Evolutionary conservation across 148 eudicot genomes (phyloP).

Genomic region (Nyssa sinensis): DNA sequence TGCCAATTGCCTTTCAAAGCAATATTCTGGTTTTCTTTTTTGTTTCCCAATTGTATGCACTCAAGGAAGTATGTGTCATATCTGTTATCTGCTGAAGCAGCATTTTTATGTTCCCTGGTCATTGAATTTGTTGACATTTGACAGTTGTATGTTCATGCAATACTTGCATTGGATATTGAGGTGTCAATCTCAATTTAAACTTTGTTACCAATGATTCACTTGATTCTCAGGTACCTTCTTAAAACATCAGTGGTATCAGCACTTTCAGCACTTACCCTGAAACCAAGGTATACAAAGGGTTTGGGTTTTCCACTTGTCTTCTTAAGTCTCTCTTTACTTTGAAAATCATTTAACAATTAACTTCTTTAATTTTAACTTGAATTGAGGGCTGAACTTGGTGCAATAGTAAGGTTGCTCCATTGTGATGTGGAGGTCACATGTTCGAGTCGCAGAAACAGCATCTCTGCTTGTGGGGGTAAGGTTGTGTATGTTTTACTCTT

Average conservation of each 20-base stretch:
- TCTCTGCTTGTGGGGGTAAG: too few relatives aligned
- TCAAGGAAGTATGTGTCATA: neutral
- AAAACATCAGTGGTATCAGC: slow-evolving; percentile 62
- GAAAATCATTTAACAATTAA: neutral
- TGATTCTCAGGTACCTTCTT: slow-evolving; percentile 56
- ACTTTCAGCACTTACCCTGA: slow-evolving; percentile 46
- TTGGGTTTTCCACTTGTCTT: neutral
- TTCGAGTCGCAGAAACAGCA: too few relatives aligned
- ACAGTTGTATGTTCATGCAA: neutral
- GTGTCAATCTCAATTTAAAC: neutral
- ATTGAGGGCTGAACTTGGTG: too few relatives aligned
- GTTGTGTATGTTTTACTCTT: too few relatives aligned
- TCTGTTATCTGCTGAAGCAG: neutral
- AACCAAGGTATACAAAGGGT: slow-evolving; percentile 38
- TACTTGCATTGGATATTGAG: neutral
- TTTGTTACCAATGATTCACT: neutral
- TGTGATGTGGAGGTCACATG: too few relatives aligned
- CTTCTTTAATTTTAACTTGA: neutral
- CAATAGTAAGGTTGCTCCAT: too few relatives aligned
- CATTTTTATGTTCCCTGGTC: neutral
- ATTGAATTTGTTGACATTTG: neutral
- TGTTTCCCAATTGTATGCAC: neutral
- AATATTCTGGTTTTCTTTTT: neutral
- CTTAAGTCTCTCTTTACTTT: neutral
- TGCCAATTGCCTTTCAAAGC: neutral